phyloP scores from a whole-genome alignment of 1,139 yeast genomes.

The Arxiozyma heterogenica region DNA sequence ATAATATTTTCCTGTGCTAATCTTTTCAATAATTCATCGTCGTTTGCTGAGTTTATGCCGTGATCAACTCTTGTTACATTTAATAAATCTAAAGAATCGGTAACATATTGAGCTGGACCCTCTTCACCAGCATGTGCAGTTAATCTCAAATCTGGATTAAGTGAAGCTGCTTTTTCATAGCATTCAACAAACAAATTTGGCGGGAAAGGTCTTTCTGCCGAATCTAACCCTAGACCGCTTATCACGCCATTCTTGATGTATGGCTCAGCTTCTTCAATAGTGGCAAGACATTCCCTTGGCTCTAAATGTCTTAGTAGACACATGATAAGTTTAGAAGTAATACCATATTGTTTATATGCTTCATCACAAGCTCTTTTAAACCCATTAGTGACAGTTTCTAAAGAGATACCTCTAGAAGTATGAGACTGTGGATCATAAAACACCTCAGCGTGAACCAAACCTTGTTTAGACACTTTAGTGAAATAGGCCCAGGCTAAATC shows the following conservation, averaged over 20 bases:
- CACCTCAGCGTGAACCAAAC: conserved; percentile 57
- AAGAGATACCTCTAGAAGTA: conserved; percentile 51
- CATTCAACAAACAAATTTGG: conserved; percentile 59
- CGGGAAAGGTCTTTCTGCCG: conserved; percentile 67
- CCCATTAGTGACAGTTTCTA: conserved; percentile 55
- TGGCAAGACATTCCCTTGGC: conserved; percentile 44
- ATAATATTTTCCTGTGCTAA: conserved; percentile 46
- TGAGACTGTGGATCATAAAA: conserved; percentile 85
- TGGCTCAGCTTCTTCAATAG: conserved; percentile 44
- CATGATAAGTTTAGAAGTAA: conserved; percentile 65
- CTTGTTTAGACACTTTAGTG: conserved; percentile 50
- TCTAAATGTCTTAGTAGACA: conserved; percentile 71
- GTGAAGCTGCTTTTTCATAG: conserved; percentile 39
- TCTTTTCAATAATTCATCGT: conserved; percentile 43
- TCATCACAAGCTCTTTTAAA: conserved; percentile 53
- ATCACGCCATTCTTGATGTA: conserved; percentile 48
- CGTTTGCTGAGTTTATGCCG: conserved; percentile 58
- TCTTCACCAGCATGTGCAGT: conserved; percentile 90
- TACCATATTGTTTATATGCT: conserved; percentile 50
- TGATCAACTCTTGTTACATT: conserved; percentile 67
- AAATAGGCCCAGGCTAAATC: conserved; percentile 72
- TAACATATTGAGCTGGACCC: conserved; percentile 60
- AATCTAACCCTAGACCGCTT: conserved; percentile 68
- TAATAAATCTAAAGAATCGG: conserved; percentile 47
- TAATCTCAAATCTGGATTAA: conserved; percentile 44